Evolutionary conservation across 306 rosid species (phyloP), one percentile per base, ranked within the genome.

Genomic region (Prunus mongolica): DNA sequence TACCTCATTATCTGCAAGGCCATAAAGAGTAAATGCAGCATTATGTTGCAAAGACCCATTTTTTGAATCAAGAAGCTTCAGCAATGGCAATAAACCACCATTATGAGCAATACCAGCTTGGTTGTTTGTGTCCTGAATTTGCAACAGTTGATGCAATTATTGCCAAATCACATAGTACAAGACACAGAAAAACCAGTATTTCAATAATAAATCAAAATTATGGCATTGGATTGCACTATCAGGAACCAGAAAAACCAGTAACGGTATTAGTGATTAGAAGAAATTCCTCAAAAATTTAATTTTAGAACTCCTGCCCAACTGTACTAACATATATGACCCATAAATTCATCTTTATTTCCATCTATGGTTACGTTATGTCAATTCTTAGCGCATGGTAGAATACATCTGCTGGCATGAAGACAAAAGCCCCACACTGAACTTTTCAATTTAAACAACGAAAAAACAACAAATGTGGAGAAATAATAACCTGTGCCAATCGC

Each of bases 1-100:
- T 74, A 95, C 98, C 96, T 96, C 99, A 57, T 96, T 96, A 78
- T 96, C 99, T 38, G 99, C 97, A 78, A 96, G 97, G 64, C 99
- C 99, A 79, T 96, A 96, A 75, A 96, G 96, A 65, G 99, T 93
- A 84, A 96, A 96, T 71, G 99, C 99, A 32, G 98, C 97, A 89
- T 96, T 96, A 84, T 96, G 99, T 81, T 96, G 99, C 86, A 96
- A 81, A 51, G 99, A 93, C 74, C 99, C 99, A 84, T 92, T 96
- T 89, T 89, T 93, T 2, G 98, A 93, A 89, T 96, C 98, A 77
- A 96, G 94, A 85, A 96, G 99, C 87, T 96, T 91, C 75, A 96
- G 90, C 83, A 96, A 85, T 65, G 98, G 99, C 62, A 69, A 82
- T 78, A 96, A 84, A 79, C 97, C 99, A 69, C 99, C 99, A 83